A percentile compares a stretch with the other conserved stretches of the same genome.
Evolutionary conservation across 441 rosid genomes (phyloP).

Genomic region (Gossypium lobatum): DNA sequence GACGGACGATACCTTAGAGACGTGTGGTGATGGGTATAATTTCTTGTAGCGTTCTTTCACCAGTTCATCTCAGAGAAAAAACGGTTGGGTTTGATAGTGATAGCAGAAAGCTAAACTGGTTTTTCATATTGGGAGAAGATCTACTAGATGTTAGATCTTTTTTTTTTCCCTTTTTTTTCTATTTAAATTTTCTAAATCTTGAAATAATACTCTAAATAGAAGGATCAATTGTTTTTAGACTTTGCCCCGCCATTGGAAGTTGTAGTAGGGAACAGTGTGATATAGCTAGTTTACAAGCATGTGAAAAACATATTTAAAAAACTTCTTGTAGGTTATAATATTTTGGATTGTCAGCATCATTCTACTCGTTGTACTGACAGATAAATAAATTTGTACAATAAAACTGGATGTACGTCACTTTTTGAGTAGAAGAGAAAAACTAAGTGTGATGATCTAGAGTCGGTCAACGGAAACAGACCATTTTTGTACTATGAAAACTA

Average conservation of each 20-base stretch:
- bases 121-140: background rate
- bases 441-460: background rate
- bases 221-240: slow-evolving; percentile 8
- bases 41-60: slow-evolving; percentile 20
- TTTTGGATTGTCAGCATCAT: background rate
- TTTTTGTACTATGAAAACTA: background rate
- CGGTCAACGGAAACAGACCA: background rate
- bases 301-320: too few species aligned
- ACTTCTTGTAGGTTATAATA: background rate
- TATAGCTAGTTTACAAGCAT: background rate
- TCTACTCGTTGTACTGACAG: background rate
- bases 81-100: slow-evolving; percentile 3
- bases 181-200: background rate
- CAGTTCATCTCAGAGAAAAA: background rate
- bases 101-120: slow-evolving; percentile 17
- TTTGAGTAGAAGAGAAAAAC: too few species aligned
- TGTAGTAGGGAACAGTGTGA: slow-evolving; percentile 8
- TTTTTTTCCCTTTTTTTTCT: background rate
- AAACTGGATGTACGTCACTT: background rate
- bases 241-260: background rate
- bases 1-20: slow-evolving; percentile 69
- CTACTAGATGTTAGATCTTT: slow-evolving; percentile 5
- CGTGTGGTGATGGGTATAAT: slow-evolving; percentile 48
- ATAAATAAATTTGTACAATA: background rate
- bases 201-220: slow-evolving; percentile 3